Percentiles rank a stretch among this genome's conserved stretches.
These are phyloP conservation scores for Piper longum DNA, from an alignment of 164 flowering plant species.

Conservation along the genomic window DNA sequence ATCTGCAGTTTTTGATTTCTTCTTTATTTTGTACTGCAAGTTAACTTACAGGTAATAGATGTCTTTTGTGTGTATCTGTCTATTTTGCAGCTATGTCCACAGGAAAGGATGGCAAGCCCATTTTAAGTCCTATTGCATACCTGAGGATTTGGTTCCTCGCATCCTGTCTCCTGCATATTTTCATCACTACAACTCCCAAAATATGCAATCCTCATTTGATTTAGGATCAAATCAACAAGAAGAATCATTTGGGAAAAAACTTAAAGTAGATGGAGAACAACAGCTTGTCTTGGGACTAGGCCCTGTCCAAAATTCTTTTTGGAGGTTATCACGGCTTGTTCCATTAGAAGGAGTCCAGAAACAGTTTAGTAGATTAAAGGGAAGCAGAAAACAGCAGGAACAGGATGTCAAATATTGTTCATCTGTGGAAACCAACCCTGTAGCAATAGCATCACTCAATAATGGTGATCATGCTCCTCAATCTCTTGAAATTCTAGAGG, in stretches of 20 bases:
- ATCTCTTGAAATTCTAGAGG: constrained; percentile 89
- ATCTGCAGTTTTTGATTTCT: not conserved
- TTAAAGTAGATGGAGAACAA: constrained; percentile 49
- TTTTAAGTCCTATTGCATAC: constrained; percentile 94
- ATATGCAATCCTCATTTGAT: constrained; percentile 18
- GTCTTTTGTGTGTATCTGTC: not conserved
- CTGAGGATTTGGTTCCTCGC: constrained; percentile 97
- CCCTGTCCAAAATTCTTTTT: constrained; percentile 77
- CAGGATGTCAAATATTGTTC: constrained; percentile 23
- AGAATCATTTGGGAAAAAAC: constrained; percentile 19
- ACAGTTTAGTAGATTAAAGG: constrained; percentile 37
- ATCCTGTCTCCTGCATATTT: constrained; percentile 95
- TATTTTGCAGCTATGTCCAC: constrained; percentile 63
- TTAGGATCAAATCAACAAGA: constrained; percentile 19
- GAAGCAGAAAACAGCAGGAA: constrained; percentile 23
- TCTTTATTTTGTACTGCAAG: not conserved
- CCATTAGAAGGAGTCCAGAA: constrained; percentile 59
- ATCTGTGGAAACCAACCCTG: constrained; percentile 14
- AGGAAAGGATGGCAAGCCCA: constrained; percentile 84
- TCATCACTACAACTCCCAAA: constrained; percentile 83
- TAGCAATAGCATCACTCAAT: constrained; percentile 24
- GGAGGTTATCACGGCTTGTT: constrained; percentile 93
- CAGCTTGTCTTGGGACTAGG: constrained; percentile 87
- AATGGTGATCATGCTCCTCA: constrained; percentile 47
- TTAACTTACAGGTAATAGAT: not conserved